Evolutionary conservation across 2,329 filamentous ascomycete species (phyloP), one percentile per base, ranked within the genome.

Genomic region (Talaromyces amestolkiae): DNA sequence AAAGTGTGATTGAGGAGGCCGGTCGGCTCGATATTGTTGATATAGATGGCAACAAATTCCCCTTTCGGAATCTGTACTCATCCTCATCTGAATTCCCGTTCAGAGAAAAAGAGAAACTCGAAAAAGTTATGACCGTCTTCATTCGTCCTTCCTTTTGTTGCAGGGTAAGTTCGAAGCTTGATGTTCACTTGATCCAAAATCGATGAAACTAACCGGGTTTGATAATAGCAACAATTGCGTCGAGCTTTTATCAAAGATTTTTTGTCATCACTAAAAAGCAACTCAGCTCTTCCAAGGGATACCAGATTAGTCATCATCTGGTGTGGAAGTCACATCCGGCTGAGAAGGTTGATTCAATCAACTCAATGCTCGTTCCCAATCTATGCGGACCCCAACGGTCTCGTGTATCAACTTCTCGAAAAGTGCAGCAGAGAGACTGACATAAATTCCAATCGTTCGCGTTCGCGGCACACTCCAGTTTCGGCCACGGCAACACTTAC

Each of bases 291-390:
- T 80, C 70, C 83, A 79, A 67, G 76, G 69, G 64, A 81, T 69
- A 90, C 89, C 37, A 87, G 86, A 69, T 84, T 94, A 70, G 83
- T 85, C 65, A 84, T 93, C 61, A 81, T 94, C 67, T 91, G 91
- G 56, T 93, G 90, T 76, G 91, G 91, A 63, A 83, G 87, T 62
- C 87, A 88, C 0, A 81, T 82, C 24, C 80, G 93, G 35, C 92
- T 93, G 70, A 80, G 86, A 66, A 84, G 85, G 78, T 93, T 93
- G 78, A 80, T 81, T 19, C 74, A 82, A 24, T 82, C 85, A 63
- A 90, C 90, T 0, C 74, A 75, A n/a, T 91, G 89, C 70, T 83
- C 85, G 1, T 93, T 89, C 78, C 87, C 88, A n/a, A 84, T 93
- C 65, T 93, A 91, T 79, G 86, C 89, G n/a, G 91, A 93, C 73